These are phyloP conservation scores for Pontederia paniculata DNA, from an alignment of 176 grass and related monocot genomes.

Conservation along the genomic window DNA sequence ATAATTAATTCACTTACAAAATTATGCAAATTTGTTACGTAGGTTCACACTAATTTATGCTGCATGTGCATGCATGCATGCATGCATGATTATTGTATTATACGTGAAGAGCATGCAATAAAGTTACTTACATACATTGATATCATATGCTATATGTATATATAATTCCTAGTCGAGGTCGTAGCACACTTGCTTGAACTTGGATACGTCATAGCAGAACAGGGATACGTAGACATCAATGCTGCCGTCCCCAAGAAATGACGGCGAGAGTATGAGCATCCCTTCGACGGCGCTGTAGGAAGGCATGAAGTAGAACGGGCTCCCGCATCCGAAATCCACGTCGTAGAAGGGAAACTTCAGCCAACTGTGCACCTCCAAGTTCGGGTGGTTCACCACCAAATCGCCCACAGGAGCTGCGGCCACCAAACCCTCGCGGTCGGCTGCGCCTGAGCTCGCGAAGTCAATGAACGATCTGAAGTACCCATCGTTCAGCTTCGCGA, in stretches of 20 bases:
- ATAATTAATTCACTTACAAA: too few relatives aligned
- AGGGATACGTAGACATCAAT: slow-evolving; percentile 19
- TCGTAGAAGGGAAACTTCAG: too few relatives aligned
- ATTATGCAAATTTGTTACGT: too few relatives aligned
- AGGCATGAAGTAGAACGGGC: slow-evolving; percentile 23
- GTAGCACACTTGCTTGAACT: slow-evolving; percentile 14
- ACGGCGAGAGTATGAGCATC: slow-evolving; percentile 20
- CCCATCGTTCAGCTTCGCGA: slow-evolving; percentile 20
- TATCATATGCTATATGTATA: too few relatives aligned
- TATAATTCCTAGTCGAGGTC: slow-evolving; percentile 5
- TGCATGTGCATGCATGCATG: too few relatives aligned
- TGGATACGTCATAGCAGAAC: slow-evolving; percentile 1
- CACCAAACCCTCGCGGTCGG: neutral
- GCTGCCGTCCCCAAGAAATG: slow-evolving; percentile 15
- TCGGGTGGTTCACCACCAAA: slow-evolving; percentile 27
- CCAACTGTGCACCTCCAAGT: too few relatives aligned
- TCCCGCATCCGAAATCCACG: slow-evolving; percentile 29
- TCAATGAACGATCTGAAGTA: too few relatives aligned
- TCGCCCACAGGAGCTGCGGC: slow-evolving; percentile 20
- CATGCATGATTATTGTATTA: too few relatives aligned
- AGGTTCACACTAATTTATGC: too few relatives aligned
- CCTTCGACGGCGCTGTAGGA: slow-evolving; percentile 26
- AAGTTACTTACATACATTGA: too few relatives aligned
- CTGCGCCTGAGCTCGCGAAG: slow-evolving; percentile 18
- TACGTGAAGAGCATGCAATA: too few relatives aligned